Evolutionary conservation across 2,329 filamentous ascomycete species (phyloP).

Genomic region (Dendrostoma leiphaemia): DNA sequence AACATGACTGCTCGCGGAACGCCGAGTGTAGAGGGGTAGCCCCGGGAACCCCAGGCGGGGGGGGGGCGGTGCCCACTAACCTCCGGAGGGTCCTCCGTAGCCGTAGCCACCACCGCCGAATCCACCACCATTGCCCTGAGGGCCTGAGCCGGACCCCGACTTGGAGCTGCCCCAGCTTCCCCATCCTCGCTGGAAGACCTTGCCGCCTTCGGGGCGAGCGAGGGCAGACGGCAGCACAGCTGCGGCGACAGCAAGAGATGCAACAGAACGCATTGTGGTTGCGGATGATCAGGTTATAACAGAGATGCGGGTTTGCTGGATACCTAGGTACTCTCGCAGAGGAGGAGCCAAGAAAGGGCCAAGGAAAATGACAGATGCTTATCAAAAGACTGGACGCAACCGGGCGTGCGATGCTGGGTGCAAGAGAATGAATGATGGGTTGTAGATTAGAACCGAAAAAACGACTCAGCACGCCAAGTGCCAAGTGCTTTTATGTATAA

Average conservation of each 20-base stretch:
- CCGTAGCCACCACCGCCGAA: constrained; percentile 1
- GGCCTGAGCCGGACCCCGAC: too few species aligned
- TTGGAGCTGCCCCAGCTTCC: too few species aligned
- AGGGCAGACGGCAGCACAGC: constrained; percentile 10
- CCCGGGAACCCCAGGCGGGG: too few species aligned
- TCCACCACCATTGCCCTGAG: not conserved
- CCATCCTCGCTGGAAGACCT: constrained; percentile 11
- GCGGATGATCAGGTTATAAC: not conserved
- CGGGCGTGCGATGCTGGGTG: constrained; percentile 12
- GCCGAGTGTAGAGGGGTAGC: too few species aligned
- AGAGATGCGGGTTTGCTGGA: too few species aligned
- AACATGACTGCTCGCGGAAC: not conserved
- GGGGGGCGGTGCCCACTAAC: too few species aligned
- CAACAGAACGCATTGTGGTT: constrained; percentile 7
- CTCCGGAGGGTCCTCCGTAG: not conserved
- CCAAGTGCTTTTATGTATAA: not conserved
- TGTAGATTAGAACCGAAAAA: too few species aligned
- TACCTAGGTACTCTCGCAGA: too few species aligned
- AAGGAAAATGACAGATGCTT: not conserved
- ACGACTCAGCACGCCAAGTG: too few species aligned
- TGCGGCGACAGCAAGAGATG: constrained; percentile 1
- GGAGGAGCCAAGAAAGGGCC: too few species aligned
- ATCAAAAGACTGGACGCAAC: constrained; percentile 14
- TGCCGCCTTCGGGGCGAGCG: constrained; percentile 1
- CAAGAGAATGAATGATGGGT: constrained; percentile 4